phyloP scores from a whole-genome alignment of 192 early-diverging fungal genomes.

The Umbelopsis ramanniana region DNA sequence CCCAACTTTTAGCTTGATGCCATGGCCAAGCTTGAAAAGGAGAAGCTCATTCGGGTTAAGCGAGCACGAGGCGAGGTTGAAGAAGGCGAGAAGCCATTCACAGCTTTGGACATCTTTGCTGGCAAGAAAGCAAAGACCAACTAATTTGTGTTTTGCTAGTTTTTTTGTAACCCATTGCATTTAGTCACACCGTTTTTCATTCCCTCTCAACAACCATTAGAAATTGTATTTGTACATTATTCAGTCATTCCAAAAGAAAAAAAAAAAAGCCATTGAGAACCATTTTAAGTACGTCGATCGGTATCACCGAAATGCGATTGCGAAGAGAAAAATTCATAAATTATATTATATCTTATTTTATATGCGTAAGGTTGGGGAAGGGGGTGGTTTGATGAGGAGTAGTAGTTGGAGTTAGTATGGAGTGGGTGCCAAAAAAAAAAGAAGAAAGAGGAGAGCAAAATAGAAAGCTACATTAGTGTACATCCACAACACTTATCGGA shows the following conservation, averaged over 20 bases:
- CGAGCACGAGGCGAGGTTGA: slow-evolving; percentile 43
- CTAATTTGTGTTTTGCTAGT: slow-evolving; percentile 4
- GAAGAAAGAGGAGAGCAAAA: not conserved
- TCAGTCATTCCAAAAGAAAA: slow-evolving; percentile 21
- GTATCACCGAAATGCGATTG: not conserved
- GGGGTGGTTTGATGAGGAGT: not conserved
- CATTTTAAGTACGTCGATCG: not conserved
- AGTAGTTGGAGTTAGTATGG: not conserved
- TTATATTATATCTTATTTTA: slow-evolving; percentile 25
- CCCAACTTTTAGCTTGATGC: slow-evolving; percentile 46
- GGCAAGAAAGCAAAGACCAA: slow-evolving; percentile 45
- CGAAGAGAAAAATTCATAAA: slow-evolving; percentile 12
- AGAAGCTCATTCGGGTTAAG: slow-evolving; percentile 41
- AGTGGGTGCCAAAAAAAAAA: not conserved
- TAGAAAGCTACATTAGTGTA: slow-evolving; percentile 23
- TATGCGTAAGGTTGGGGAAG: not conserved
- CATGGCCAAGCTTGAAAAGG: slow-evolving; percentile 54
- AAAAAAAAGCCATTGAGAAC: not conserved
- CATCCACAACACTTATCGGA: slow-evolving; percentile 28
- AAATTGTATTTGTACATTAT: slow-evolving; percentile 17
- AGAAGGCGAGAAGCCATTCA: slow-evolving; percentile 52
- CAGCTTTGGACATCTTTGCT: slow-evolving; percentile 68
- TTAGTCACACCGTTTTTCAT: not conserved
- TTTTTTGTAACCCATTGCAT: slow-evolving; percentile 22
- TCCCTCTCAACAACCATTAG: not conserved